phyloP scores from a whole-genome alignment of 306 rosid species.

The Rosa persica region DNA sequence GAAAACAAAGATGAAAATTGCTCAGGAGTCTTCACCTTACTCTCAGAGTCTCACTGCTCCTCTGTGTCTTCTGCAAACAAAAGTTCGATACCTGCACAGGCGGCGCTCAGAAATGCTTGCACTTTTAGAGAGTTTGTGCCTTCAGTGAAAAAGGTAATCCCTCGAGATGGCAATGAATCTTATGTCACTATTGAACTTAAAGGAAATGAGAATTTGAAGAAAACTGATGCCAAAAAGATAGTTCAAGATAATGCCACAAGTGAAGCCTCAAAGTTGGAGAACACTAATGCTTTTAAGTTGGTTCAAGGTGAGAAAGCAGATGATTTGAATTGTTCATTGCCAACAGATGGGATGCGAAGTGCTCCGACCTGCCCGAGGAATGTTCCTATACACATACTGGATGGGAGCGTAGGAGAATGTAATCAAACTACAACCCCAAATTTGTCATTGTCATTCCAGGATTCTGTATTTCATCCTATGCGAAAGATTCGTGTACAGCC shows the following conservation, averaged over 20 bases:
- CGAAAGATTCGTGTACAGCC: constrained; percentile 51
- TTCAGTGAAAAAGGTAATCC: constrained; percentile 47
- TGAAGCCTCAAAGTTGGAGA: constrained; percentile 46
- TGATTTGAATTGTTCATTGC: constrained; percentile 46
- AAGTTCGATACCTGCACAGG: constrained; percentile 39
- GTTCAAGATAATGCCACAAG: constrained; percentile 45
- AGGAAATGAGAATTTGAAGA: constrained; percentile 50
- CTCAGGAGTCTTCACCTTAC: constrained; percentile 48
- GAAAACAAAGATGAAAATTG: constrained; percentile 54
- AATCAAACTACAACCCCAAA: constrained; percentile 51
- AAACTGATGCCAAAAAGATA: constrained; percentile 37
- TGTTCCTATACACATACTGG: constrained; percentile 84
- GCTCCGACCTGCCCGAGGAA: constrained; percentile 82
- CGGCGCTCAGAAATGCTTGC: constrained; percentile 39
- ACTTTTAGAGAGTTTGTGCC: constrained; percentile 61
- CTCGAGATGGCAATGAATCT: constrained; percentile 48
- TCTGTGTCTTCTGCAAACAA: constrained; percentile 60
- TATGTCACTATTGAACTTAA: constrained; percentile 42
- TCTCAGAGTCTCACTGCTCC: constrained; percentile 58
- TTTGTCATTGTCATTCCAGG: constrained; percentile 48
- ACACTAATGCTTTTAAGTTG: constrained; percentile 42
- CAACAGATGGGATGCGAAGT: constrained; percentile 64
- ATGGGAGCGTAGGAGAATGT: constrained; percentile 60
- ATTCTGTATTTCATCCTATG: constrained; percentile 54
- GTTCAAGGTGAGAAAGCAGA: constrained; percentile 53